Conservation (phyloP, 2,329 filamentous ascomycete genomes). For the Penicillium sumatraense region DNA sequence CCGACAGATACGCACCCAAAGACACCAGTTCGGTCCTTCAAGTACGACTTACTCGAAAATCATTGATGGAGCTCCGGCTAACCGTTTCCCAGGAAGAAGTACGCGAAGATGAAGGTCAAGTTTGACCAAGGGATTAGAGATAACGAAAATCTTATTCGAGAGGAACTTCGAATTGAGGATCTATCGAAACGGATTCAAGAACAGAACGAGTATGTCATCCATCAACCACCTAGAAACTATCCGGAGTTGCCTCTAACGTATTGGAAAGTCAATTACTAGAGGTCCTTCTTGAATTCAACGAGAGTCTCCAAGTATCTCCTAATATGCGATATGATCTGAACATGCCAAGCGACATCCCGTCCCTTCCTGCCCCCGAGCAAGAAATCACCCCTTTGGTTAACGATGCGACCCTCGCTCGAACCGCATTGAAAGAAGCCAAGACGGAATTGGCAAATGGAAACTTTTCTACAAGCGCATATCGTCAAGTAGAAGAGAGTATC, state of each 20-base stretch:
- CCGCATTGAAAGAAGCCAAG: constrained; percentile 45
- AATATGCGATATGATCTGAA: constrained; percentile 75
- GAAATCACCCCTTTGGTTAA: constrained; percentile 37
- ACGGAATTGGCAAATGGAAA: constrained; percentile 40
- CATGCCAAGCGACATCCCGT: constrained; percentile 47
- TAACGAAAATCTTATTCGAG: constrained; percentile 64
- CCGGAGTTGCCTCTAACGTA: constrained; percentile 12
- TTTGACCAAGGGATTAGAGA: constrained; percentile 83
- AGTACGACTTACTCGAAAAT: constrained; percentile 45
- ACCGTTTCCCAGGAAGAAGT: constrained; percentile 72
- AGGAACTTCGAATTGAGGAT: constrained; percentile 79
- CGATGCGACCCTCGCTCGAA: constrained; percentile 37
- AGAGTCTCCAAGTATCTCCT: constrained; percentile 75
- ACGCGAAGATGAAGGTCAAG: constrained; percentile 79
- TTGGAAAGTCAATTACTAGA: constrained; percentile 78
- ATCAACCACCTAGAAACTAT: background rate
- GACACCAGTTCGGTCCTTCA: constrained; percentile 69
- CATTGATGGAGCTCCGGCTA: constrained; percentile 15
- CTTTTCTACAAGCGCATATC: constrained; percentile 41
- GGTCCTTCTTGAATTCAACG: constrained; percentile 86
- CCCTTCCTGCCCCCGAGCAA: constrained; percentile 53
- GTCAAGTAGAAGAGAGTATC: constrained; percentile 44
- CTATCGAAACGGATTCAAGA: constrained; percentile 83
- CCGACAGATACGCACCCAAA: constrained; percentile 46
- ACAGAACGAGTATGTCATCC: constrained; percentile 79